A percentile compares a stretch with the other conserved stretches of the same genome.
phyloP scores from a whole-genome alignment of 352 stramenopile genomes.

The Nothophytophthora sp. region DNA sequence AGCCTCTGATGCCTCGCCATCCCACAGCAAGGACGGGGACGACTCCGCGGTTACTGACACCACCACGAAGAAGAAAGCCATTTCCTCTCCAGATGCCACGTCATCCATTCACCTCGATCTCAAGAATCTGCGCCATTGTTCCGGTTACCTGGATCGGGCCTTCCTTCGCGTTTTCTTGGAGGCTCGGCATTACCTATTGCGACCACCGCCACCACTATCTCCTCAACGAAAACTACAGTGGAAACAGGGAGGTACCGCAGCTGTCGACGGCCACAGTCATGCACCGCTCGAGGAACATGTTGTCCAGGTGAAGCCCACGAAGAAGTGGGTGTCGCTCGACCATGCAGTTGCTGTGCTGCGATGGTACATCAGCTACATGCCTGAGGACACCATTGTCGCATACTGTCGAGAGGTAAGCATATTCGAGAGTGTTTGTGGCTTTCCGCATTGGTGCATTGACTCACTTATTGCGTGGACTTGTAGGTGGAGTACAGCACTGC shows the following conservation, averaged over 20 bases:
- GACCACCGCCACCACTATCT: slow-evolving; percentile 18
- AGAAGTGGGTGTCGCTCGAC: slow-evolving; percentile 66
- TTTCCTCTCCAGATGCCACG: background rate
- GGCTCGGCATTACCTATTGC: slow-evolving; percentile 46
- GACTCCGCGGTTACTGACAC: background rate
- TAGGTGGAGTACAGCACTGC: slow-evolving; percentile 69
- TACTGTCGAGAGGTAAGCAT: slow-evolving; percentile 72
- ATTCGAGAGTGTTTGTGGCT: background rate
- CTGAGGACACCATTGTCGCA: slow-evolving; percentile 47
- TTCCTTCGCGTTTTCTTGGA: slow-evolving; percentile 73
- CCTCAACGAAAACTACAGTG: slow-evolving; percentile 11
- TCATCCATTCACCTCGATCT: background rate
- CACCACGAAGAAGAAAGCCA: slow-evolving; percentile 5
- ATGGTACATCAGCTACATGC: slow-evolving; percentile 66
- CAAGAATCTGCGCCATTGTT: slow-evolving; percentile 12
- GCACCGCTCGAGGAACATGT: slow-evolving; percentile 30
- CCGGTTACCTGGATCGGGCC: slow-evolving; percentile 49
- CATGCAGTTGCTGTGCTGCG: slow-evolving; percentile 57
- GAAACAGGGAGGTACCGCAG: background rate
- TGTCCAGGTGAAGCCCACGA: slow-evolving; percentile 48
- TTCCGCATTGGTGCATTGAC: background rate
- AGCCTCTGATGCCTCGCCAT: background rate
- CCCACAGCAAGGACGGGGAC: background rate
- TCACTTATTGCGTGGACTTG: background rate
- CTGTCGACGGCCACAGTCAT: background rate